Evolutionary conservation across 345 rosid genomes (phyloP).

Genomic region (Lepidium sativum): DNA sequence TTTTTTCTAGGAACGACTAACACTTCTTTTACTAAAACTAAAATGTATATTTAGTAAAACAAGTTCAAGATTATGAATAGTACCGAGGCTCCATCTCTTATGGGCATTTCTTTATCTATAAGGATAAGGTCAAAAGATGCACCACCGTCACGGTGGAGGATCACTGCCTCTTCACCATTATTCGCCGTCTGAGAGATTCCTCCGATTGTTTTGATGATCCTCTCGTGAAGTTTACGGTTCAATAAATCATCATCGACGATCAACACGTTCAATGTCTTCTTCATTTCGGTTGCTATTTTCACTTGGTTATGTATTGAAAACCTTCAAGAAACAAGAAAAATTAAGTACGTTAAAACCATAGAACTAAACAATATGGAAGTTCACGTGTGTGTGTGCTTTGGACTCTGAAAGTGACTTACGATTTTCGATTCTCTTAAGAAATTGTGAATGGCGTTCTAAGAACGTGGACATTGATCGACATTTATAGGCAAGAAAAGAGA

Average conservation of each 20-base stretch:
- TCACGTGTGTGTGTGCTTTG: background rate
- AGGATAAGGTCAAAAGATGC: conserved; percentile 24
- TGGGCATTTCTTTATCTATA: conserved; percentile 32
- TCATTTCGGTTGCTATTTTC: conserved; percentile 6
- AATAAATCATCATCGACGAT: conserved; percentile 28
- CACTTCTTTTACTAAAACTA: background rate
- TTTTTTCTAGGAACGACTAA: too few species aligned
- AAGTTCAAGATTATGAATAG: background rate
- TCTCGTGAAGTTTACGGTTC: conserved; percentile 11
- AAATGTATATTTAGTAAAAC: background rate
- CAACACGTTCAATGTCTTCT: conserved; percentile 17
- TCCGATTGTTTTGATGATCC: conserved; percentile 7
- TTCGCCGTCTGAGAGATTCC: conserved; percentile 6
- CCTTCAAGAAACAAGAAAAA: background rate
- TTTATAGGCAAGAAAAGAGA: conserved; percentile 9
- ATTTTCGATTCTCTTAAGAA: background rate
- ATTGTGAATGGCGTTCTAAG: conserved; percentile 12
- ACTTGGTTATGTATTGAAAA: background rate
- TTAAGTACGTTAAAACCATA: background rate
- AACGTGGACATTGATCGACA: background rate
- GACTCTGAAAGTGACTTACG: background rate
- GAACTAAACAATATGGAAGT: background rate
- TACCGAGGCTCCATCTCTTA: conserved; percentile 25
- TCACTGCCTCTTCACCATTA: conserved; percentile 26
- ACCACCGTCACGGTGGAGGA: conserved; percentile 6